Base-by-base conservation (phyloP, 1,284 basidiomycete genomes). In the Sanghuangporus weigelae region DNA sequence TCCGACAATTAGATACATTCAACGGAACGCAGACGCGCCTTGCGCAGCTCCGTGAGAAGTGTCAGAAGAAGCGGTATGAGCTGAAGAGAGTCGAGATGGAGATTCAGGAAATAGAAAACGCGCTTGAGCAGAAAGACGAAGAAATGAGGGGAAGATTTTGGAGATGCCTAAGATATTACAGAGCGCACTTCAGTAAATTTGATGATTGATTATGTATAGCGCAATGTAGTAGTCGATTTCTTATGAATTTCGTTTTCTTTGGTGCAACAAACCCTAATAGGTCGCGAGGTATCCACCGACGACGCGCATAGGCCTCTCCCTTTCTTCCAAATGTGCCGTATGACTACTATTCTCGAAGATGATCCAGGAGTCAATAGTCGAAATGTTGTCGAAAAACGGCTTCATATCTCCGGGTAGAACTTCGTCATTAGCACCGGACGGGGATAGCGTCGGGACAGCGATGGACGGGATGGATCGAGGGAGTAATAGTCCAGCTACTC, bases 351-450 rank as follows among this genome's bases (percentile, higher is more conserved):
- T 66, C 7, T 74, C 74, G 63, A 84, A 83, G 38, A 76, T 76
- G 14, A 79, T 71, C 81, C 81, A 84, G 65, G 11, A 42, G 3
- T 78, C 79, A 31, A 78, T 79, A 31, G 76, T 76, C 14, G 75
- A 73, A 12, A 85, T 77, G 16, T 68, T 64, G 35, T 73, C 67
- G 67, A 84, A 84, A 68, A 77, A 82, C 4, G 81, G 81, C 5
- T 69, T 65, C 46, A 84, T 71, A n/a, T 70, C 68, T 8, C 69
- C 69, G 68, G 84, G 83, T 44, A 78, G 77, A 8, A 78, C 81
- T 68, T 81, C 78, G 63, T 85, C 84, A 59, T 79, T 77, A 8
- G 70, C 73, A 7, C 81, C 81, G 58, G 84, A 86, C 48, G 80
- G 71, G 23, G 86, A 64, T n/a, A 85, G 71, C 1, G 82, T 84